Percentiles rank a stretch among this genome's conserved stretches.
Conservation (phyloP, 805 yeast genomes). For the Starmera quercuum region DNA sequence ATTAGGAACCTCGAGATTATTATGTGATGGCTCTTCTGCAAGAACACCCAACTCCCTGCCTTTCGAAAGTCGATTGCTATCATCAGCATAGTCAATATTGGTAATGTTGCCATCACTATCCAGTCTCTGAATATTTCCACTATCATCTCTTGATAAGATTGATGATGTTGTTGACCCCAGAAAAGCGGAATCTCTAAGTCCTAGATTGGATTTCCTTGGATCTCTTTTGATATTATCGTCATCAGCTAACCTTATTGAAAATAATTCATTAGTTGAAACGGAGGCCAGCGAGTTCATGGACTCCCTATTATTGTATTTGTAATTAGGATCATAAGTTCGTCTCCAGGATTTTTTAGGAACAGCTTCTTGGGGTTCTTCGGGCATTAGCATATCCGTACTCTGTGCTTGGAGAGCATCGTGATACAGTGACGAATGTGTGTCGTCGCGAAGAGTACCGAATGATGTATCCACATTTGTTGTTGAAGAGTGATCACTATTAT, state of each 20-base stretch:
- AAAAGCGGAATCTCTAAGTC: slow-evolving; percentile 34
- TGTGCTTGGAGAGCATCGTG: slow-evolving; percentile 31
- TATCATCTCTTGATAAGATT: slow-evolving; percentile 16
- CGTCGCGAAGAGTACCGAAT: slow-evolving; percentile 22
- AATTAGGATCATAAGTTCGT: slow-evolving; percentile 22
- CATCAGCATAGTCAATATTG: too few relatives aligned
- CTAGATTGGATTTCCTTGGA: slow-evolving; percentile 32
- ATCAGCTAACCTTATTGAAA: slow-evolving; percentile 71
- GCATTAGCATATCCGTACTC: slow-evolving; percentile 31
- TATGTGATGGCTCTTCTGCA: slow-evolving; percentile 15
- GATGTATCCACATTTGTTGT: slow-evolving; percentile 50
- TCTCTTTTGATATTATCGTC: slow-evolving; percentile 39
- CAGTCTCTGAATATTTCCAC: slow-evolving; percentile 19
- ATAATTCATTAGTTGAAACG: slow-evolving; percentile 75
- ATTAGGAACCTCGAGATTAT: slow-evolving; percentile 2
- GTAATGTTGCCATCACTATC: slow-evolving; percentile 23
- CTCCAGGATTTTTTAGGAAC: slow-evolving; percentile 56
- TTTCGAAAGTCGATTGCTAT: slow-evolving; percentile 16
- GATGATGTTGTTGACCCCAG: slow-evolving; percentile 20
- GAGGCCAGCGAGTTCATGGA: slow-evolving; percentile 73
- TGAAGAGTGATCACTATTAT: slow-evolving; percentile 32
- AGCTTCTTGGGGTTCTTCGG: slow-evolving; percentile 8
- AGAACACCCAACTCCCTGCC: slow-evolving; percentile 17
- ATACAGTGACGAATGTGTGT: slow-evolving; percentile 23
- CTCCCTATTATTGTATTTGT: slow-evolving; percentile 33